A percentile compares a stretch with the other conserved stretches of the same genome.
Evolutionary conservation across 768 basidiomycete species (phyloP).

Genomic region (Russula sp.): DNA sequence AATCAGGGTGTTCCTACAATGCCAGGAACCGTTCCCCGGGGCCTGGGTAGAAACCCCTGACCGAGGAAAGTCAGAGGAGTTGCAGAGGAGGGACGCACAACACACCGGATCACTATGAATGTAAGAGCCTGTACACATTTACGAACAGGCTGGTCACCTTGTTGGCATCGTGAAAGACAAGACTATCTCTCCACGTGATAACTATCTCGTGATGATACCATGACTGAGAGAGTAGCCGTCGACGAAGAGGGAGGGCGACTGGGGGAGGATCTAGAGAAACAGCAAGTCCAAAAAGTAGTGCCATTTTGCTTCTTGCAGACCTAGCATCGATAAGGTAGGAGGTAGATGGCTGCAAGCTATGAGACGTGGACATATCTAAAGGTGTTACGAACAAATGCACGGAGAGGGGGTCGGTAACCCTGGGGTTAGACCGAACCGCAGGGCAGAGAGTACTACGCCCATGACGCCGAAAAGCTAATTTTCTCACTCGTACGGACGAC

Average conservation of each 20-base stretch:
- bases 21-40: constrained; percentile 83
- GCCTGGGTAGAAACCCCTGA: constrained; percentile 84
- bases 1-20: constrained; percentile 56
- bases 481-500: constrained; percentile 79
- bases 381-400: constrained; percentile 20
- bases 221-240: constrained; percentile 91
- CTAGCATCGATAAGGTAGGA: constrained; percentile 79
- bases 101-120: constrained; percentile 85
- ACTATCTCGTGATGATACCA: constrained; percentile 90
- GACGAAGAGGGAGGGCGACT: constrained; percentile 70
- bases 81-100: neutral
- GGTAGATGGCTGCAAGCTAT: constrained; percentile 66
- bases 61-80: neutral
- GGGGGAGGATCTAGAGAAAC: constrained; percentile 87
- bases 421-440: constrained; percentile 84
- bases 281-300: constrained; percentile 69
- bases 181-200: constrained; percentile 87
- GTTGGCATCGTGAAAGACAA: constrained; percentile 96
- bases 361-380: constrained; percentile 80
- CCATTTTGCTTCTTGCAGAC: constrained; percentile 86
- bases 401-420: constrained; percentile 37
- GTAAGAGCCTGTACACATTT: constrained; percentile 87
- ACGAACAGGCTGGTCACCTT: constrained; percentile 95
- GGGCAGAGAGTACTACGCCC: constrained; percentile 75
- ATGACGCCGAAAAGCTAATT: constrained; percentile 91